Conservation (phyloP, 352 stramenopile genomes). For the Pythium dissotocum region DNA sequence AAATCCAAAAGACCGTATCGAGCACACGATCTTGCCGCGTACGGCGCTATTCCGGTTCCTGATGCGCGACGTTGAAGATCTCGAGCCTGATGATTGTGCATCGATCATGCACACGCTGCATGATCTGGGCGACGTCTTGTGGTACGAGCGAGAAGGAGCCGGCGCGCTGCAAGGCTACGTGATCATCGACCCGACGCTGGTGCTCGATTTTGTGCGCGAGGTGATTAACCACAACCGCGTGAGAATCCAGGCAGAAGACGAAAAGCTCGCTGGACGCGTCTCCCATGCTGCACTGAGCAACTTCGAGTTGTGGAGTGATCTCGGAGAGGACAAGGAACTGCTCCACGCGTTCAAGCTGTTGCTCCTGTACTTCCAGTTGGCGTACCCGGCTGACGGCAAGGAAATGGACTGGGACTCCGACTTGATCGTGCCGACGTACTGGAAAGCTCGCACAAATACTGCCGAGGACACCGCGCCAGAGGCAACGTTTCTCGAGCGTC, state of each 20-base stretch:
- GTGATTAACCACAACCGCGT: constrained; percentile 22
- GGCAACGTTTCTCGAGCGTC: neutral
- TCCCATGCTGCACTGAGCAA: constrained; percentile 4
- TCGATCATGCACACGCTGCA: constrained; percentile 19
- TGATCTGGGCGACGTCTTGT: constrained; percentile 26
- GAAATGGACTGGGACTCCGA: constrained; percentile 27
- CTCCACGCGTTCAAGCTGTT: constrained; percentile 26
- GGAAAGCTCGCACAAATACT: constrained; percentile 4
- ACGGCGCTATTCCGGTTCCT: constrained; percentile 12
- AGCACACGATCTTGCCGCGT: constrained; percentile 19
- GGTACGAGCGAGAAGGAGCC: constrained; percentile 17
- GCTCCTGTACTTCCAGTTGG: constrained; percentile 27
- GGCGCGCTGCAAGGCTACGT: constrained; percentile 4
- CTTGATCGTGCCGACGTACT: constrained; percentile 29
- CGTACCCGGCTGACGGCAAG: constrained; percentile 16
- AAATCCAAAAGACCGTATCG: constrained; percentile 12
- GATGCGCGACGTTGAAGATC: constrained; percentile 5
- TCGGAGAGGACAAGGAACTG: constrained; percentile 17
- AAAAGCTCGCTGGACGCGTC: constrained; percentile 3
- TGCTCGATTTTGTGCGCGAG: constrained; percentile 33
- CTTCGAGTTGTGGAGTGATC: constrained; percentile 16
- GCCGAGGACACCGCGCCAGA: neutral
- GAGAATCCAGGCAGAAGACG: neutral
- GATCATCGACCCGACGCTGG: constrained; percentile 30
- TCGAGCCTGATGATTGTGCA: constrained; percentile 12